phyloP scores from a whole-genome alignment of 2,329 filamentous ascomycete genomes.

The Pseudogymnoascus sp. region DNA sequence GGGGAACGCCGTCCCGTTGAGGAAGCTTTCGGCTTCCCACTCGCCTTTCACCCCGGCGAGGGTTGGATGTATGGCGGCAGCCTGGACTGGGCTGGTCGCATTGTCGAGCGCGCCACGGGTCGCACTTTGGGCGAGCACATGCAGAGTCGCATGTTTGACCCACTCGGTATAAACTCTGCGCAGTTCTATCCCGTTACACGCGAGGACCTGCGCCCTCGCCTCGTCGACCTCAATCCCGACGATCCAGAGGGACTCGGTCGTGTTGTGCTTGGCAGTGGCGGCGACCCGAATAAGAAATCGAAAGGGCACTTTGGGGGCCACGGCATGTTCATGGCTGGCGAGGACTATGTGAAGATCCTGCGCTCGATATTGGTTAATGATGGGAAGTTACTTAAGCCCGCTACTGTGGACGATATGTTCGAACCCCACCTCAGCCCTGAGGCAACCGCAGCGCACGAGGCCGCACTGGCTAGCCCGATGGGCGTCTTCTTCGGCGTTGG shows the following conservation, averaged over 20 bases:
- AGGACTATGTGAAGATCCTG: constrained; percentile 36
- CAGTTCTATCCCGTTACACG: constrained; percentile 31
- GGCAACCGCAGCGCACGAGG: constrained; percentile 23
- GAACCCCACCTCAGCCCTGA: constrained; percentile 25
- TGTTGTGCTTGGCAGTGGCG: constrained; percentile 30
- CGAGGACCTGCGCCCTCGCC: constrained; percentile 19
- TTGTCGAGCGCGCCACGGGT: constrained; percentile 37
- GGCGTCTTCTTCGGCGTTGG: constrained; percentile 33
- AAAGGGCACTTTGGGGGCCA: constrained; percentile 26
- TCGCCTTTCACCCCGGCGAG: constrained; percentile 9
- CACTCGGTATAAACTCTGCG: constrained; percentile 34
- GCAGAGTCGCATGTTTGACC: constrained; percentile 37
- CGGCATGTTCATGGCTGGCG: constrained; percentile 28
- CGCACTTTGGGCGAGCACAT: constrained; percentile 39
- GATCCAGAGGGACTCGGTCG: constrained; percentile 31
- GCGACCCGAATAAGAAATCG: constrained; percentile 11
- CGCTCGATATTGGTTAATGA: constrained; percentile 41
- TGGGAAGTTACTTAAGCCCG: constrained; percentile 35
- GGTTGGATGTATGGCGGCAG: constrained; percentile 10
- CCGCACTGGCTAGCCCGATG: constrained; percentile 25
- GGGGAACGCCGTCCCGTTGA: constrained; percentile 18
- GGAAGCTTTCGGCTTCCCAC: not conserved
- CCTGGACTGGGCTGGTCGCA: constrained; percentile 29
- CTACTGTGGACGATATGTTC: constrained; percentile 33
- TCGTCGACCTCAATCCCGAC: constrained; percentile 26